Conservation (phyloP, 2,329 filamentous ascomycete species). For the Zasmidium citrigriseum region DNA sequence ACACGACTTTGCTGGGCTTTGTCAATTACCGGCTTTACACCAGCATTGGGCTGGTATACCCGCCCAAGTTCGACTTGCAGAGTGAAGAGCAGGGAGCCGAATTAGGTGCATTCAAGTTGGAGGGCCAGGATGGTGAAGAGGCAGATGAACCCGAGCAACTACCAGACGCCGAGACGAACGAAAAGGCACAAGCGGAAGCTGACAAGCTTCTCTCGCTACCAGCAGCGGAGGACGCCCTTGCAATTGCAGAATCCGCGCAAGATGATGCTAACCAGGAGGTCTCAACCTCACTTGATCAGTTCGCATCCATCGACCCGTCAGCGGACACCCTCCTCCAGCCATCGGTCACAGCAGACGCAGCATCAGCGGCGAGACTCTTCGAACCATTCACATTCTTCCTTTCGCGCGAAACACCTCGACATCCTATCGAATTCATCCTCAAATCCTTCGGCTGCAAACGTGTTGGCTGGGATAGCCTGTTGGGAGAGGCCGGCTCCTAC, state of each 20-base stretch:
- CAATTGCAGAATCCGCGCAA: conserved; percentile 22
- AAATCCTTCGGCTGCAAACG: conserved; percentile 94
- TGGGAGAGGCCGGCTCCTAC: conserved; percentile 82
- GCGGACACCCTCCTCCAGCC: conserved; percentile 88
- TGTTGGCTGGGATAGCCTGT: conserved; percentile 88
- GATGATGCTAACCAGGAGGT: conserved; percentile 13
- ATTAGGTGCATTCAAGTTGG: conserved; percentile 85
- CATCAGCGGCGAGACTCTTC: conserved; percentile 75
- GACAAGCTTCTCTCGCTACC: conserved; percentile 44
- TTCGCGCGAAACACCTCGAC: conserved; percentile 87
- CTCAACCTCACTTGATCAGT: conserved; percentile 74
- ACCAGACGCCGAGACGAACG: conserved; percentile 32
- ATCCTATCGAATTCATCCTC: conserved; percentile 88
- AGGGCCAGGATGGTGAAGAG: conserved; percentile 64
- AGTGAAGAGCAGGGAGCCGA: conserved; percentile 91
- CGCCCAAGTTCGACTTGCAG: conserved; percentile 84
- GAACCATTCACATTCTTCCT: conserved; percentile 88
- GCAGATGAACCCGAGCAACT: conserved; percentile 27
- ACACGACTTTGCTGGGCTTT: conserved; percentile 93
- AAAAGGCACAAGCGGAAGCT: conserved; percentile 51
- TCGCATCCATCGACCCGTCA: conserved; percentile 79
- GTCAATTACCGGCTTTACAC: conserved; percentile 96
- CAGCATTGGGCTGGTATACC: conserved; percentile 86
- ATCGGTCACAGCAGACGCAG: conserved; percentile 56
- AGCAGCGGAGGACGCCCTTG: conserved; percentile 35